Evolutionary conservation across 2,329 filamentous ascomycete species (phyloP).

Genomic region (Aspergillus fructus): DNA sequence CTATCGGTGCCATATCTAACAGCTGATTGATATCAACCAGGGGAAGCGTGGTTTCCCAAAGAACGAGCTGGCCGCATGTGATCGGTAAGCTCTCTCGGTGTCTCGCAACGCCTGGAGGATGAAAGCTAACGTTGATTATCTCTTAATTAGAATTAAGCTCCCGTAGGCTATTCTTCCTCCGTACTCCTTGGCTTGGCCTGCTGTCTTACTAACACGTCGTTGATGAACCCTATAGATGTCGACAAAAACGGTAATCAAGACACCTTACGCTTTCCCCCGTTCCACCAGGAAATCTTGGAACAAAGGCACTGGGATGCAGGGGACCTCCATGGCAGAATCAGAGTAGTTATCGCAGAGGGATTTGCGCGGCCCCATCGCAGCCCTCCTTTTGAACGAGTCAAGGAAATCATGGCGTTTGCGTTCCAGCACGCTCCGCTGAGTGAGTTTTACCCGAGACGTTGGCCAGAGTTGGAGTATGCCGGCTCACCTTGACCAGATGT

Average conservation of each 20-base stretch:
- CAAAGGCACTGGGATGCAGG: constrained; percentile 71
- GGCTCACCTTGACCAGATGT: constrained; percentile 54
- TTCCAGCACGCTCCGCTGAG: constrained; percentile 82
- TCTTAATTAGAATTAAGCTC: constrained; percentile 33
- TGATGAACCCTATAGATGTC: constrained; percentile 29
- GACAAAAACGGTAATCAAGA: constrained; percentile 60
- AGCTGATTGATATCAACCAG: constrained; percentile 34
- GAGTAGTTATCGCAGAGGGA: constrained; percentile 72
- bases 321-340: constrained; percentile 73
- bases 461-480: not conserved
- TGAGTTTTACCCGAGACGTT: constrained; percentile 40
- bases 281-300: constrained; percentile 66
- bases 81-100: constrained; percentile 43
- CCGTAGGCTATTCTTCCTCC: constrained; percentile 27
- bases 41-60: constrained; percentile 55
- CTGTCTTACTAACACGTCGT: constrained; percentile 1
- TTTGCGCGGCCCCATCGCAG: constrained; percentile 53
- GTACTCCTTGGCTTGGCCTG: constrained; percentile 40
- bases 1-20: not conserved
- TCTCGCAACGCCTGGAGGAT: not conserved
- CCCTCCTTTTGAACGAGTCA: constrained; percentile 63
- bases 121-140: not conserved
- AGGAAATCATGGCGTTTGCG: constrained; percentile 74
- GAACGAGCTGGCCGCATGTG: constrained; percentile 54
- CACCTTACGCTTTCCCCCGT: constrained; percentile 69